Evolutionary conservation across 768 basidiomycete genomes (phyloP).

Genomic region (Nidularia sp.): DNA sequence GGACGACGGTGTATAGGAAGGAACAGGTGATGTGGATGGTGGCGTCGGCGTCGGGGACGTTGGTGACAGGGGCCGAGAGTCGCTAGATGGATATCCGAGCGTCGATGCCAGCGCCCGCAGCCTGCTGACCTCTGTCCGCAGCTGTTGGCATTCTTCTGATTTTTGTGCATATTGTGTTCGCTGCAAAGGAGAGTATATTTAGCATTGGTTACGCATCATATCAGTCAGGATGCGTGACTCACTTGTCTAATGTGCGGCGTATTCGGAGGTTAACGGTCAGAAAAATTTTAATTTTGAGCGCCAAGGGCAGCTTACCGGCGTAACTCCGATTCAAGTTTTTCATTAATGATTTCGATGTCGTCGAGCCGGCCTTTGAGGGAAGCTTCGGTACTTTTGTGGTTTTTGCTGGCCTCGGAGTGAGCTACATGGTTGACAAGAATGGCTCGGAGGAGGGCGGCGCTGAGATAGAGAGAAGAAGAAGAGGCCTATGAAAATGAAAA

Average conservation of each 20-base stretch:
- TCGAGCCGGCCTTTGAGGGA: slow-evolving; percentile 63
- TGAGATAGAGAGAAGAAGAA: slow-evolving; percentile 68
- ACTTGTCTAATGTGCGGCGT: slow-evolving; percentile 46
- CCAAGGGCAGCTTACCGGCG: slow-evolving; percentile 48
- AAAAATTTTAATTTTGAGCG: slow-evolving; percentile 9
- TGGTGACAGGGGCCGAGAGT: slow-evolving; percentile 27
- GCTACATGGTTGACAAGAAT: slow-evolving; percentile 81
- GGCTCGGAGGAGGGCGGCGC: slow-evolving; percentile 74
- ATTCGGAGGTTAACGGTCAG: slow-evolving; percentile 4
- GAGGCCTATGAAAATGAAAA: slow-evolving; percentile 29
- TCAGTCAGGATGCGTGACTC: slow-evolving; percentile 25
- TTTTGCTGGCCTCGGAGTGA: slow-evolving; percentile 72
- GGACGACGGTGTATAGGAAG: slow-evolving; percentile 29
- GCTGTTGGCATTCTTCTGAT: slow-evolving; percentile 65
- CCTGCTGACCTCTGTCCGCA: slow-evolving; percentile 63
- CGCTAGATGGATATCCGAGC: slow-evolving; percentile 26
- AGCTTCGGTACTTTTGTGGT: slow-evolving; percentile 58
- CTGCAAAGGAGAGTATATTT: slow-evolving; percentile 27
- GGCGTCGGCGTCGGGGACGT: slow-evolving; percentile 27
- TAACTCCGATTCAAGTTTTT: slow-evolving; percentile 66
- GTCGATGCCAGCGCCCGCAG: slow-evolving; percentile 44
- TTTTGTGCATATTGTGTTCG: slow-evolving; percentile 60
- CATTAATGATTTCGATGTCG: slow-evolving; percentile 52
- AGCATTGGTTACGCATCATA: neutral
- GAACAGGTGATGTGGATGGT: slow-evolving; percentile 24